Evolutionary conservation across 202 grass and related monocot genomes (phyloP), one percentile per base, ranked within the genome.

Genomic region (Tripidium arundinaceum): DNA sequence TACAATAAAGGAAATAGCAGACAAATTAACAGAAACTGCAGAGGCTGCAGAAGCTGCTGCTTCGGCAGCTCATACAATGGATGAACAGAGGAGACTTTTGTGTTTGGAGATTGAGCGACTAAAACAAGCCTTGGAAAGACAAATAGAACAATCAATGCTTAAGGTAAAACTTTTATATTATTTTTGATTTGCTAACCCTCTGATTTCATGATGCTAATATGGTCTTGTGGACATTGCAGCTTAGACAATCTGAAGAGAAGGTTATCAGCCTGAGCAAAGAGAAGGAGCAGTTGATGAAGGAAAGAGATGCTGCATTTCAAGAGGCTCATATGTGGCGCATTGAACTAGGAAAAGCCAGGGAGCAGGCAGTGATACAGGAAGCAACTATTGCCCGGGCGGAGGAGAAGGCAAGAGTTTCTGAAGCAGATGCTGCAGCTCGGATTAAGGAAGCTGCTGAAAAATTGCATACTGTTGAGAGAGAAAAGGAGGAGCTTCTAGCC

Each of bases 341-440:
- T 83, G 92, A 99, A 88, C 89, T 99, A 81, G 92, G 88, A 62
- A 96, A 99, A 78, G 96, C 96, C 76, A 90, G 88, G 84, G 96
- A 96, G 78, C 96, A 89, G 76, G 89, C 88, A 26, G 90, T 93
- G 59, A 88, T 96, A 80, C 86, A 96, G 67, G 88, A 99, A 91
- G 92, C 92, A 86, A 83, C 87, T 75, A 88, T 99, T 81, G 54
- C 90, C 34, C 85, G 86, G 62, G 97, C 97, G 28, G 92, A 96
- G 58, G 97, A 96, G 75, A 96, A 87, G 75, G 83, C 86, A 79
- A 96, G 85, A 74, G 65, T 83, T 60, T 90, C 89, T 63, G 97
- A 88, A 83, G 70, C 83, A 52, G 83, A 86, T 68, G 90, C 97
- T 52, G 83, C 85, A 25, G 70, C 71, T 74, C 78, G 73, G 86